Evolutionary conservation across 2,329 filamentous ascomycete genomes (phyloP), one percentile per base, ranked within the genome.

Genomic region (Ustilaginoidea virens): DNA sequence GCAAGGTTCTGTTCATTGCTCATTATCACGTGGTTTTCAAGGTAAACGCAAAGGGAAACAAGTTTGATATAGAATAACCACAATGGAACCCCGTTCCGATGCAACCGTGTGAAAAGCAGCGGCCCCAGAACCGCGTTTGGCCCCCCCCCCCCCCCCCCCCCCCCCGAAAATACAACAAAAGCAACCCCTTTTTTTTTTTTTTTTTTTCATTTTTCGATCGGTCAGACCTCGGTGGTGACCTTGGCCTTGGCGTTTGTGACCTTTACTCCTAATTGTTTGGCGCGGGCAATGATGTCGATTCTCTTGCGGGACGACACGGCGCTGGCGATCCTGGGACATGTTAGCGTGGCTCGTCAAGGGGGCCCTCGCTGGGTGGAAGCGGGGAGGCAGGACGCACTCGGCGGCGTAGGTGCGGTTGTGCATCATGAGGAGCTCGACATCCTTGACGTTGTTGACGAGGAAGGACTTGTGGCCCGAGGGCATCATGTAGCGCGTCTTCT

Each of bases 381-480:
- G 9, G 3, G 4, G 14, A 17, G n/a, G 16, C 5, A 24, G n/a
- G 33, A 74, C 83, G 51, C 85, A 94, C 86, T 98, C 90, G 58
- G 90, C 90, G 59, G 90, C 90, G 67, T 82, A 94, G 63, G 85
- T 92, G 61, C 80, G 79, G 82, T 96, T 96, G 80, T 98, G 90
- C 90, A 98, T 98, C 52, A 98, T 73, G 55, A 98, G 78, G 41
- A 98, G 80, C 64, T 98, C 87, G 55, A 98, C 78, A 51, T 98
- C 90, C 60, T 78, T 74, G 63, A 74, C 63, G 74, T 98, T 98
- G 78, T 79, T 83, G 68, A 98, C 90, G 57, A 96, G 76, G 80
- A 98, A 98, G 45, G 87, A 82, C 78, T 94, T 96, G 80, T 96
- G 87, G 67, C 90, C 90, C 52, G 85, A 93, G 59, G 90, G 90